Evolutionary conservation across 768 basidiomycete genomes (phyloP), one percentile per base, ranked within the genome.

Genomic region (Asterophora lycoperdoides): DNA sequence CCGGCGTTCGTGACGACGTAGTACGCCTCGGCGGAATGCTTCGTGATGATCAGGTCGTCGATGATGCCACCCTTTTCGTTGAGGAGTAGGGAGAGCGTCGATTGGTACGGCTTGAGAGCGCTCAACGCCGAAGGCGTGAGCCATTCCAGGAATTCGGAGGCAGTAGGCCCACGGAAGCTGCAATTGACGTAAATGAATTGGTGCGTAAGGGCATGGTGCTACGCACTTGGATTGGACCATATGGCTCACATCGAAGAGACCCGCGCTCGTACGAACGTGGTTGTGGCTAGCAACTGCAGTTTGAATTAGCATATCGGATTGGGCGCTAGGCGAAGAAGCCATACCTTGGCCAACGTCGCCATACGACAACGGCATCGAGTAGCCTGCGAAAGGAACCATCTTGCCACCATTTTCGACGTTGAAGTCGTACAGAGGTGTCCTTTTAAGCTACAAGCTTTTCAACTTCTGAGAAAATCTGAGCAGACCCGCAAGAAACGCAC

Each of bases 1-100:
- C 91, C 93, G 0, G 95, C 95, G 62, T 98, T 98, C 0, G 96
- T 99, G 19, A 99, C 95, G 46, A 97, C 87, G 62, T 97, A 99
- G 69, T 82, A 98, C 0, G 85, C 81, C 57, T 84, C 77, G 5
- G 77, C 60, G 0, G 83, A 77, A 63, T 94, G 91, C 59, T 90
- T 92, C 17, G 89, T 90, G 62, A 97, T 82, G 63, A 98, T 80
- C 15, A 87, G 88, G 64, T 99, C 96, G 68, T 99, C 95, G 46
- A 99, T 89, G 56, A 98, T 97, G 7, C 96, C 96, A 23, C 23
- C 23, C 23, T 23, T 23, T 3, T 89, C 83, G 66, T 96, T 97
- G 43, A 98, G 75, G 3, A 97, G 71, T 5, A 96, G 89, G 0
- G 90, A 92, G 11, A 99, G 80, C 0, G 93, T 92, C 0, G 92